Base-by-base conservation (phyloP, 768 basidiomycete species). In the Termitomyces sp. region DNA sequence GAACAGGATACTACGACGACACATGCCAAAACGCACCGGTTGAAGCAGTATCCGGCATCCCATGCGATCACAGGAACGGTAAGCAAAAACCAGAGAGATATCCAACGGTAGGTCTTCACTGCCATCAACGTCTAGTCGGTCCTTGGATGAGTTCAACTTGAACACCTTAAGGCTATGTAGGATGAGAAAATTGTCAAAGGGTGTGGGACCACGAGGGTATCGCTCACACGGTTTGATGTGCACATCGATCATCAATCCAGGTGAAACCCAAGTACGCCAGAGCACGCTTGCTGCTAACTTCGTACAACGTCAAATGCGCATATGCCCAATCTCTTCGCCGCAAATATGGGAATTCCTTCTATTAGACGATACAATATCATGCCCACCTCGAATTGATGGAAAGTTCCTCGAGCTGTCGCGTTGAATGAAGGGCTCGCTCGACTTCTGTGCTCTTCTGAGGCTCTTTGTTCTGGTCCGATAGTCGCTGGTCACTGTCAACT, bases 21-120 rank as follows among this genome's bases (percentile, higher is more conserved):
- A 44, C 13, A 55, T 40, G 2, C 24, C 11, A 24, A 22, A 32
- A 69, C 83, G 62, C 63, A 90, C 92, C 92, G 81, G 80, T 90
- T 81, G 61, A 93, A 85, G 68, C 90, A 92, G 70, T 91, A 94
- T n/a, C 79, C 77, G 1, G 76, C 89, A 79, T 94, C 92, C 92
- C 92, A 94, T 57, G 83, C 63, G 60, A 93, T 81, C 61, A 94
- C 74, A 1, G 87, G 85, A 7, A 77, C 76, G 9, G 85, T 82
- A 28, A 92, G 51, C 4, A 89, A 65, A 68, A 91, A 91, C 90
- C 90, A 90, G 22, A 85, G 73, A 1, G 86, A 78, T 33, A 89
- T 76, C 86, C 86, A 86, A 58, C 75, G 78, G 64, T 82, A 67
- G 0, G 82, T 81, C 63, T 82, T 85, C 32, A 79, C 70, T 46